Conservation (phyloP, 345 rosid species). For the Eutrema heterophyllum region DNA sequence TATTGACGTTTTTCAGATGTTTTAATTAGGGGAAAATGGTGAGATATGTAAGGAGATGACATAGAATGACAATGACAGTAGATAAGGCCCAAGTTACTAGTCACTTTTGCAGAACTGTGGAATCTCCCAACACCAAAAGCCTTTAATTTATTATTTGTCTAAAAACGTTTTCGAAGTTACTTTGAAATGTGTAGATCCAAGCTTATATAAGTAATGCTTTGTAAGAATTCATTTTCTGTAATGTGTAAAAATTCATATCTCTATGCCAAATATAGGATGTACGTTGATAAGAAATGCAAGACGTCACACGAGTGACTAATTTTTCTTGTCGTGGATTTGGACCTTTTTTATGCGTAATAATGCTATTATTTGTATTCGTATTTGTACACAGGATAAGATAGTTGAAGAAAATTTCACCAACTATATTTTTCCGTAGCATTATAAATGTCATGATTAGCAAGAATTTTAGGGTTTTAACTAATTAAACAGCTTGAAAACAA, state of each 20-base stretch:
- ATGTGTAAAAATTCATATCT: neutral
- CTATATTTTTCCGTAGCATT: no score
- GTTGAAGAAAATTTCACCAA: no score
- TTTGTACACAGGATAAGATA: no score
- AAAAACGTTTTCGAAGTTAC: neutral
- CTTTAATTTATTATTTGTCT: neutral
- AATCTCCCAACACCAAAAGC: constrained; percentile 20
- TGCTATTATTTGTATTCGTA: no score
- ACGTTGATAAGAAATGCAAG: neutral
- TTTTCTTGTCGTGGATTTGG: neutral
- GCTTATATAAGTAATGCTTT: neutral
- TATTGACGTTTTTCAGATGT: constrained; percentile 10
- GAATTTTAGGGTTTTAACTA: no score
- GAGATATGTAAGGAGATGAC: constrained; percentile 25
- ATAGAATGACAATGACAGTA: constrained; percentile 26
- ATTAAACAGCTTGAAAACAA: no score
- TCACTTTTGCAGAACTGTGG: constrained; percentile 28
- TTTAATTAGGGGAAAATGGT: constrained; percentile 16
- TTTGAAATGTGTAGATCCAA: neutral
- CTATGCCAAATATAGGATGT: neutral
- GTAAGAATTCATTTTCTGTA: neutral
- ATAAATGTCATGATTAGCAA: no score
- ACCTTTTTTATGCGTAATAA: no score
- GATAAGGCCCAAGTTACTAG: constrained; percentile 31
- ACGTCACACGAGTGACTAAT: neutral